Conservation (phyloP, 2,329 filamentous ascomycete species). For the Beauveria australis region DNA sequence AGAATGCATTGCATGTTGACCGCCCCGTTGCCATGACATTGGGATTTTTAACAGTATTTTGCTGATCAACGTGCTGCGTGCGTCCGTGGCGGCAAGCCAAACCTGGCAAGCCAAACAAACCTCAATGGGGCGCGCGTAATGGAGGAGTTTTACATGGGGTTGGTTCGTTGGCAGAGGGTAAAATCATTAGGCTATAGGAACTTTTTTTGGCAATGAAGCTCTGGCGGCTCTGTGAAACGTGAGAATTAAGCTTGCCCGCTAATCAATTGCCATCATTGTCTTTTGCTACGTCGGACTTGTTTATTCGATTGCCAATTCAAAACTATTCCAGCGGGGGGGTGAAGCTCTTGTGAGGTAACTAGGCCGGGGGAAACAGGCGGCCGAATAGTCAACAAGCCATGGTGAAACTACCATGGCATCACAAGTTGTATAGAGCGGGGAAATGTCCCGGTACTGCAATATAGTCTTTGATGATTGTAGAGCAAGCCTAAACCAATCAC, state of each 20-base stretch:
- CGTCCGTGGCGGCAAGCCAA: background rate
- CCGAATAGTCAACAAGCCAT: background rate
- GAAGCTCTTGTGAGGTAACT: background rate
- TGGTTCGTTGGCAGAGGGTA: background rate
- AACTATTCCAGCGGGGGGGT: background rate
- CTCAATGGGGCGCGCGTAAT: background rate
- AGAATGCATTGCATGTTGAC: background rate
- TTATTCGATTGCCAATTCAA: no score
- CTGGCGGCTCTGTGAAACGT: conserved; percentile 5
- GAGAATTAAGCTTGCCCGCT: background rate
- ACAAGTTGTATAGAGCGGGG: background rate
- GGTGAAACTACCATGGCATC: background rate
- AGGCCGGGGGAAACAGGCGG: background rate
- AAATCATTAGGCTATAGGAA: background rate
- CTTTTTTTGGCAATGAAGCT: background rate
- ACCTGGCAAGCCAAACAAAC: background rate
- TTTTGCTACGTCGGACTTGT: background rate
- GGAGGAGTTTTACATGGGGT: background rate
- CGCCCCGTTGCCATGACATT: background rate
- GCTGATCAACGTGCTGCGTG: background rate
- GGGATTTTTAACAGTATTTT: background rate
- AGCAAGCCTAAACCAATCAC: background rate
- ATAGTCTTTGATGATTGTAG: background rate
- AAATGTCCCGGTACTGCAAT: background rate
- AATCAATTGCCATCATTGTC: background rate